Evolutionary conservation across 2,329 filamentous ascomycete species (phyloP).

Genomic region (Verticillium longisporum): DNA sequence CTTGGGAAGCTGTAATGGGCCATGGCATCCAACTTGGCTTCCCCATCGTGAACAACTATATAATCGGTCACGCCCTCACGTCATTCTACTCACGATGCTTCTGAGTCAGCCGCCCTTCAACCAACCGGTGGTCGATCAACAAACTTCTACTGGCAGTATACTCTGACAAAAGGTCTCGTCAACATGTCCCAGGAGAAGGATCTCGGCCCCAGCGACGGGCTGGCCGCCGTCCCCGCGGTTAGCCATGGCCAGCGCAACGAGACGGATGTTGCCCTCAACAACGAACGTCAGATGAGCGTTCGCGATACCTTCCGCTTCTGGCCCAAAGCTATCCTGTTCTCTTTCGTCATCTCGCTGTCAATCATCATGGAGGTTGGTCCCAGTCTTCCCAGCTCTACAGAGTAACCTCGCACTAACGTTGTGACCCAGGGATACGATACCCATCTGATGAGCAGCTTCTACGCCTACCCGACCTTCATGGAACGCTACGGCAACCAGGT

Average conservation of each 20-base stretch:
- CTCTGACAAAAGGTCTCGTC: background rate
- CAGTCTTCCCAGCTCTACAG: background rate
- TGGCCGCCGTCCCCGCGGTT: conserved; percentile 5
- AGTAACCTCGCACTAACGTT: background rate
- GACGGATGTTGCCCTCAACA: conserved; percentile 10
- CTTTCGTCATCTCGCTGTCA: conserved; percentile 34
- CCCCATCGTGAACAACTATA: background rate
- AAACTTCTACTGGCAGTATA: background rate
- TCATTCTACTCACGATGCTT: background rate
- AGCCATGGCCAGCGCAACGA: conserved; percentile 7
- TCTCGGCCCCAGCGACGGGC: background rate
- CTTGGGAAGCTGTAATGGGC: background rate
- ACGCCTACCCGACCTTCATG: conserved; percentile 27
- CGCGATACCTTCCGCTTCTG: conserved; percentile 20
- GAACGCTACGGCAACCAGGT: conserved; percentile 36
- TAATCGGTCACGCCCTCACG: background rate
- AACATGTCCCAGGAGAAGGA: conserved; percentile 8
- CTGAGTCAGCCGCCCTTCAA: background rate
- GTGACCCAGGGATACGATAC: conserved; percentile 37
- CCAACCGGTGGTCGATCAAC: background rate
- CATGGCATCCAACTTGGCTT: background rate
- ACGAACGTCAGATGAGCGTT: conserved; percentile 14
- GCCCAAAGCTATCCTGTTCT: conserved; percentile 41
- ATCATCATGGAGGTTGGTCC: conserved; percentile 35
- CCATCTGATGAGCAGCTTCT: conserved; percentile 40